A percentile compares a stretch with the other conserved stretches of the same genome.
Conservation (phyloP, 2,329 filamentous ascomycete genomes). For the Blastomyces silverae region DNA sequence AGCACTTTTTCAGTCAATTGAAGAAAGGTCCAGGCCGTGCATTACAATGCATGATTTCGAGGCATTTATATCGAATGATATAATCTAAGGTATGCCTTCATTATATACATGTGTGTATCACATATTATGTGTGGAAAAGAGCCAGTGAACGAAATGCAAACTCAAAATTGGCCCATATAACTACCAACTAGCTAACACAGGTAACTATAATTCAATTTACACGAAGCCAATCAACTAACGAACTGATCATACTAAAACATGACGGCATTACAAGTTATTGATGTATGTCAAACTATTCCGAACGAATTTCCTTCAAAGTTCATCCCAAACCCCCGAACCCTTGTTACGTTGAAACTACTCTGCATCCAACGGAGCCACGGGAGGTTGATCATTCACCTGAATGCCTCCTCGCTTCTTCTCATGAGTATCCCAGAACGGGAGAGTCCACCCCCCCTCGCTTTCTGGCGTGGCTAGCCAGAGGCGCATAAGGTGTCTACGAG, state of each 20-base stretch:
- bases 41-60: neutral
- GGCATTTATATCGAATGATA: no score
- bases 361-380: conserved; percentile 67
- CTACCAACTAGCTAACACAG: neutral
- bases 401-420: conserved; percentile 86
- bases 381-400: conserved; percentile 74
- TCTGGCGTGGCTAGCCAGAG: conserved; percentile 80
- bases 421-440: conserved; percentile 72
- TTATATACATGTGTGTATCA: neutral
- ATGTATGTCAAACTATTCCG: neutral
- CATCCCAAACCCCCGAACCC: neutral
- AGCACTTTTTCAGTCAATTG: neutral
- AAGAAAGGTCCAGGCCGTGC: neutral
- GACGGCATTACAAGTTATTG: neutral
- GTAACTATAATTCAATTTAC: neutral
- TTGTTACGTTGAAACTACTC: conserved; percentile 48
- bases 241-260: neutral
- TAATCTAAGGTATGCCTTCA: neutral
- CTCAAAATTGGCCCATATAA: neutral
- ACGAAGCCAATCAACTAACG: neutral
- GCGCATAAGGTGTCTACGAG: conserved; percentile 70
- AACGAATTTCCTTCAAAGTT: neutral
- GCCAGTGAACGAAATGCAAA: neutral
- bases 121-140: neutral
- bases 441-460: conserved; percentile 72